These are phyloP conservation scores for Dysphania ambrosioides DNA, from an alignment of 148 eudicot genomes.

Conservation along the genomic window DNA sequence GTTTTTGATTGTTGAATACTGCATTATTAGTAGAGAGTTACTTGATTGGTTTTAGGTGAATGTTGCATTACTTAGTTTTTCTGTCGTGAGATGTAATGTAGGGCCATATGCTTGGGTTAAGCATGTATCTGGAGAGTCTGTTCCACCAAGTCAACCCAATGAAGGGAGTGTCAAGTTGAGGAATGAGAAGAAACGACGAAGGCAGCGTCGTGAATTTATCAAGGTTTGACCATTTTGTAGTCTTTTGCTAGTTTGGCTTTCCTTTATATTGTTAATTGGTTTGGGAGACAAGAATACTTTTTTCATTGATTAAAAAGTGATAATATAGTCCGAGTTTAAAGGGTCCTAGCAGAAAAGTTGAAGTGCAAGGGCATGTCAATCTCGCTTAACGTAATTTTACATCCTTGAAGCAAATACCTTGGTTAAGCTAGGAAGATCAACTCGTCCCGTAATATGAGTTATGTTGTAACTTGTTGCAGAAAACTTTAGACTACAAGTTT, in stretches of 20 bases:
- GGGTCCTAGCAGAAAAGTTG: background rate
- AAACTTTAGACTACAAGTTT: too few relatives aligned
- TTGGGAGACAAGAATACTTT: too few relatives aligned
- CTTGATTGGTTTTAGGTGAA: too few relatives aligned
- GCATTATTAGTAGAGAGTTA: background rate
- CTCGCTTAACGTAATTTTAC: background rate
- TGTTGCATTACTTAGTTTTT: background rate
- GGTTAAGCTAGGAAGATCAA: background rate
- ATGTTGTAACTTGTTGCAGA: background rate
- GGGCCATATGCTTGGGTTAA: conserved; percentile 96
- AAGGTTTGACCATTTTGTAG: conserved; percentile 45
- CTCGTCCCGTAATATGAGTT: background rate
- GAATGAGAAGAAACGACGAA: conserved; percentile 76
- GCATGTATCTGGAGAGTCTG: conserved; percentile 61
- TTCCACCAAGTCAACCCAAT: conserved; percentile 76
- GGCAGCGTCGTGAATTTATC: conserved; percentile 62
- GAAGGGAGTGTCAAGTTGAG: conserved; percentile 84
- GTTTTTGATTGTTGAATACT: background rate
- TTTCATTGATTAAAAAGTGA: too few relatives aligned
- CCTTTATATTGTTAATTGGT: background rate
- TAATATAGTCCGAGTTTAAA: too few relatives aligned
- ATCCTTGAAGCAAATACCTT: background rate
- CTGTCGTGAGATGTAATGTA: conserved; percentile 39
- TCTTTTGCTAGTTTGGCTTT: background rate
- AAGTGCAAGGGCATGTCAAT: background rate